A percentile compares a stretch with the other conserved stretches of the same genome.
These are phyloP conservation scores for Periconia sp. DNA, from an alignment of 2,329 filamentous ascomycete genomes.

Conservation along the genomic window DNA sequence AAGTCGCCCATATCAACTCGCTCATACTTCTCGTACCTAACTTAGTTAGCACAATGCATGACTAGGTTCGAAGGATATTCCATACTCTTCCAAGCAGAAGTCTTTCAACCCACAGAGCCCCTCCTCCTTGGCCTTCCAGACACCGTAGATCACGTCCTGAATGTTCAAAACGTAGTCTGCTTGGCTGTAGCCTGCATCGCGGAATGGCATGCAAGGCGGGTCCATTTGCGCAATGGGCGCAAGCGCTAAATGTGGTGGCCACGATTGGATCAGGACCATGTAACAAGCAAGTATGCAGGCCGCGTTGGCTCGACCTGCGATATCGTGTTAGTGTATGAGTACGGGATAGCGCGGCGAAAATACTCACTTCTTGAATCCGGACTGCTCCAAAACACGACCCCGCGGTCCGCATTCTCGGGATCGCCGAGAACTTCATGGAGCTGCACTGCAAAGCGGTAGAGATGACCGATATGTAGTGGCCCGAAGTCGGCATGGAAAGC, in stretches of 20 bases:
- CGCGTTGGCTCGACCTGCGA: constrained; percentile 80
- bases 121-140: constrained; percentile 98
- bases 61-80: constrained; percentile 6
- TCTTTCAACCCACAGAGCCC: constrained; percentile 87
- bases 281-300: constrained; percentile 95
- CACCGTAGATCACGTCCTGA: constrained; percentile 96
- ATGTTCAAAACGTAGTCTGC: constrained; percentile 95
- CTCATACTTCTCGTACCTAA: constrained; percentile 86
- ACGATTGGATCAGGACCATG: constrained; percentile 97
- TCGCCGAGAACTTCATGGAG: constrained; percentile 94
- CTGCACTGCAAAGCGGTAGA: constrained; percentile 94
- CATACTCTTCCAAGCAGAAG: constrained; percentile 88
- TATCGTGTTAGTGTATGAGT: constrained; percentile 18
- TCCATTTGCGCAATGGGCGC: constrained; percentile 96
- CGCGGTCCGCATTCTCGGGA: constrained; percentile 83
- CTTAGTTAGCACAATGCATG: constrained; percentile 17
- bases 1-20: constrained; percentile 98
- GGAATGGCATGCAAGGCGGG: constrained; percentile 97
- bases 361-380: constrained; percentile 91
- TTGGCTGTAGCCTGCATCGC: constrained; percentile 97
- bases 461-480: constrained; percentile 92
- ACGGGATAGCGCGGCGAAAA: constrained; percentile 38
- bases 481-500: constrained; percentile 99
- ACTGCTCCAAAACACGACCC: constrained; percentile 94
- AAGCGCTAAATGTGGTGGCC: constrained; percentile 93